Conservation (phyloP, 2,329 filamentous ascomycete species). For the Ophiosphaerella korrae region DNA sequence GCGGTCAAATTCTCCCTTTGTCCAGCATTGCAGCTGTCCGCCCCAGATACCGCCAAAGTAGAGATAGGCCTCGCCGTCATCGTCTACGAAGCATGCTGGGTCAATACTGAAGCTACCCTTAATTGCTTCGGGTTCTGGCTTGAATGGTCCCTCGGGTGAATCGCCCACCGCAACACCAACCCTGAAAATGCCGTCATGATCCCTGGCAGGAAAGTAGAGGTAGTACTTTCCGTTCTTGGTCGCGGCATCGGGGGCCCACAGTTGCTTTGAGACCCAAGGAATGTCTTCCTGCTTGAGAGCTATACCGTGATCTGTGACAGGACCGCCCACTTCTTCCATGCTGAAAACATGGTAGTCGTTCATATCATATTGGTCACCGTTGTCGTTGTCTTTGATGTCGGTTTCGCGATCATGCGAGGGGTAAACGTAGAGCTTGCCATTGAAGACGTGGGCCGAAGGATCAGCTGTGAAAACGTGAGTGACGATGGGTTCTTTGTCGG, state of each 20-base stretch:
- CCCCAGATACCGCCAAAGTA: conserved; percentile 85
- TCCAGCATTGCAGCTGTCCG: conserved; percentile 79
- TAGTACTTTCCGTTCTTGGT: conserved; percentile 72
- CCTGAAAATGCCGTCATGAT: conserved; percentile 71
- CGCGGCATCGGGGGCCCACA: conserved; percentile 81
- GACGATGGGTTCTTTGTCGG: conserved; percentile 65
- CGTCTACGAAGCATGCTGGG: conserved; percentile 76
- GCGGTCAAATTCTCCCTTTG: conserved; percentile 62
- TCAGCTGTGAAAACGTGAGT: conserved; percentile 80
- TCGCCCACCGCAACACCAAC: conserved; percentile 73
- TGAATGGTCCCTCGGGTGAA: conserved; percentile 72
- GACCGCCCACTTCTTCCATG: conserved; percentile 59
- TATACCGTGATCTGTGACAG: conserved; percentile 74
- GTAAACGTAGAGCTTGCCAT: conserved; percentile 76
- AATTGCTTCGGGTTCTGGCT: conserved; percentile 67
- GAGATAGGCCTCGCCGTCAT: conserved; percentile 66
- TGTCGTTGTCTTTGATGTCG: conserved; percentile 77
- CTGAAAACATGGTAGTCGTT: conserved; percentile 81
- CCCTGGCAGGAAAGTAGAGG: conserved; percentile 77
- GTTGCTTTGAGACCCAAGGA: conserved; percentile 78
- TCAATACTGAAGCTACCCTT: conserved; percentile 76
- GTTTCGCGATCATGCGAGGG: conserved; percentile 81
- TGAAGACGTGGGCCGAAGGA: conserved; percentile 80
- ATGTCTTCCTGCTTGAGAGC: conserved; percentile 69
- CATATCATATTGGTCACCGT: conserved; percentile 87